These are phyloP conservation scores for Peltaster fructicola DNA, from an alignment of 2,329 filamentous ascomycete species.

Conservation along the genomic window DNA sequence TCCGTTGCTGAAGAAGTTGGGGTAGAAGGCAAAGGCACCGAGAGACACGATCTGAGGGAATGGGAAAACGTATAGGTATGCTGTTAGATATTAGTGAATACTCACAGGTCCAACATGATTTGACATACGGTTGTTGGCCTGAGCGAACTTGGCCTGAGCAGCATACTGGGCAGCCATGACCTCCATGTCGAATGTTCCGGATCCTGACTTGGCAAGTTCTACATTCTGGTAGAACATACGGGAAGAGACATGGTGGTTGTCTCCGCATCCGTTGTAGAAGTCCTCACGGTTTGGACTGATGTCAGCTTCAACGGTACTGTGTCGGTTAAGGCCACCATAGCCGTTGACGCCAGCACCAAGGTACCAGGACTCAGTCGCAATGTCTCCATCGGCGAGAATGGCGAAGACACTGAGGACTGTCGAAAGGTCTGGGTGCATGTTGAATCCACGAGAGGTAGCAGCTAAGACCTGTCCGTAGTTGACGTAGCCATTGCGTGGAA, in stretches of 20 bases:
- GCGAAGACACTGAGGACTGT: constrained; percentile 20
- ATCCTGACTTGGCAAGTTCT: constrained; percentile 7
- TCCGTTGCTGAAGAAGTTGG: constrained; percentile 19
- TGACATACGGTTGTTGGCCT: constrained; percentile 2
- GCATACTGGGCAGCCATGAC: constrained; percentile 13
- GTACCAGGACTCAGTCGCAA: constrained; percentile 12
- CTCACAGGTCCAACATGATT: no score
- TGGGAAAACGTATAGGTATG: constrained; percentile 18
- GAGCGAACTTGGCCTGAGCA: constrained; percentile 4
- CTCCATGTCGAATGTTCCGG: constrained; percentile 11
- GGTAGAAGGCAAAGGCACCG: constrained; percentile 16
- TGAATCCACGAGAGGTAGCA: constrained; percentile 18
- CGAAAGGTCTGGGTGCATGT: constrained; percentile 23
- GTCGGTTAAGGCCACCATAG: constrained; percentile 15
- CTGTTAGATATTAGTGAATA: no score
- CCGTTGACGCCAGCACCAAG: constrained; percentile 10
- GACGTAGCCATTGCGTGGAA: constrained; percentile 18
- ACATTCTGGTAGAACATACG: constrained; percentile 16
- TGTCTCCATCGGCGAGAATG: constrained; percentile 14
- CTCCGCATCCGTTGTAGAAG: constrained; percentile 18
- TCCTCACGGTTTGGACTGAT: constrained; percentile 18
- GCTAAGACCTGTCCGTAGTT: constrained; percentile 19
- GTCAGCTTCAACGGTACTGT: constrained; percentile 15
- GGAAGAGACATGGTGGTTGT: constrained; percentile 18
- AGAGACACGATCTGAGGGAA: constrained; percentile 17